Evolutionary conservation across 805 yeast genomes (phyloP).

Genomic region (Hanseniaspora guilliermondii): DNA sequence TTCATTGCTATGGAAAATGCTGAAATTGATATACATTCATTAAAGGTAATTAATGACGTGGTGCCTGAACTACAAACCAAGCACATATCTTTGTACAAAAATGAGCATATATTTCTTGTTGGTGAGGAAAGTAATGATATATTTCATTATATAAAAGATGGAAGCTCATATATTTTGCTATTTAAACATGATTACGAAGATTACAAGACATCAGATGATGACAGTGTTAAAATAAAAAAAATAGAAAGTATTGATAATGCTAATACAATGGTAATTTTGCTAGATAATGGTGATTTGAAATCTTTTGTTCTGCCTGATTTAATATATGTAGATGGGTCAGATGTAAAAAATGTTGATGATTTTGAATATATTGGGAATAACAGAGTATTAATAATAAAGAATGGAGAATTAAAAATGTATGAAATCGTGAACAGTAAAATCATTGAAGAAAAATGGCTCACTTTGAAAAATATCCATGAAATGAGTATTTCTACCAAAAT

Average conservation of each 20-base stretch:
- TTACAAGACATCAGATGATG: background rate
- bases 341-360: background rate
- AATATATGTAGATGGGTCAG: slow-evolving; percentile 1
- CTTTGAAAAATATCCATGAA: background rate
- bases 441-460: background rate
- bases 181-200: slow-evolving; percentile 11
- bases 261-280: background rate
- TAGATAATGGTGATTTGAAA: slow-evolving; percentile 3
- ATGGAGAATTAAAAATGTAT: background rate
- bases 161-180: background rate
- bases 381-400: background rate
- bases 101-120: slow-evolving; percentile 5
- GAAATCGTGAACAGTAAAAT: background rate
- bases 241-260: background rate
- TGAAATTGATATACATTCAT: background rate
- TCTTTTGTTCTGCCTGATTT: slow-evolving; percentile 4
- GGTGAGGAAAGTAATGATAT: background rate
- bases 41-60: background rate
- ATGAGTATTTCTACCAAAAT: background rate
- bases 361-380: background rate
- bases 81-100: background rate
- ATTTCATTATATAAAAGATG: slow-evolving; percentile 10
- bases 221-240: background rate
- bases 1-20: background rate
- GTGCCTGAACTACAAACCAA: background rate